A percentile compares a stretch with the other conserved stretches of the same genome.
These are phyloP conservation scores for Citrus glauca DNA, from an alignment of 345 rosid species.

Conservation along the genomic window DNA sequence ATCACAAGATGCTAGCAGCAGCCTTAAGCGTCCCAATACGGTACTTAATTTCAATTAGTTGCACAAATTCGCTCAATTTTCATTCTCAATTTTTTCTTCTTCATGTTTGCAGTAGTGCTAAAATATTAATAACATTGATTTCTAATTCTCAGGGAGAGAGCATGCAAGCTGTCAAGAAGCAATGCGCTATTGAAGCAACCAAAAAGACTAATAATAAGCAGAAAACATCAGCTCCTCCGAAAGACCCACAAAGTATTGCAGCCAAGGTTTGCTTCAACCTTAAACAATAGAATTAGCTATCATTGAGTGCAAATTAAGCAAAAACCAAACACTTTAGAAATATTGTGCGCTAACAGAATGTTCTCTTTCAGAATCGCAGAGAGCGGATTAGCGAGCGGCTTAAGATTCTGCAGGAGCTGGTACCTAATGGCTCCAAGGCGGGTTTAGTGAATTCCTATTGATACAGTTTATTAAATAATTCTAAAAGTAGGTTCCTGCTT, in stretches of 20 bases:
- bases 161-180: constrained; percentile 54
- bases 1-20: constrained; percentile 30
- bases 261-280: constrained; percentile 63
- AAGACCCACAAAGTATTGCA: constrained; percentile 89
- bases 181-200: constrained; percentile 24
- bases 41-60: constrained; percentile 21
- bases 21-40: constrained; percentile 53
- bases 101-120: not conserved
- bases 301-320: constrained; percentile 13
- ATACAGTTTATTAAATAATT: no score
- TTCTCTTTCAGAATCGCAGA: constrained; percentile 61
- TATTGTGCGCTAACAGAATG: not conserved
- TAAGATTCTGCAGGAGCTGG: constrained; percentile 76
- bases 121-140: no score
- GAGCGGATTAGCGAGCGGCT: constrained; percentile 90
- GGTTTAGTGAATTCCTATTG: not conserved
- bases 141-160: constrained; percentile 40
- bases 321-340: not conserved
- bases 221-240: constrained; percentile 48
- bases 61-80: not conserved
- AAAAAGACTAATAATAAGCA: constrained; percentile 55
- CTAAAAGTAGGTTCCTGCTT: not conserved
- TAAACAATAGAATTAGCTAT: not conserved
- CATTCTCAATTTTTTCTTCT: not conserved
- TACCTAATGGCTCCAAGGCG: constrained; percentile 91